Conservation (phyloP, 2,329 filamentous ascomycete species). For the Rosellinia necatrix region DNA sequence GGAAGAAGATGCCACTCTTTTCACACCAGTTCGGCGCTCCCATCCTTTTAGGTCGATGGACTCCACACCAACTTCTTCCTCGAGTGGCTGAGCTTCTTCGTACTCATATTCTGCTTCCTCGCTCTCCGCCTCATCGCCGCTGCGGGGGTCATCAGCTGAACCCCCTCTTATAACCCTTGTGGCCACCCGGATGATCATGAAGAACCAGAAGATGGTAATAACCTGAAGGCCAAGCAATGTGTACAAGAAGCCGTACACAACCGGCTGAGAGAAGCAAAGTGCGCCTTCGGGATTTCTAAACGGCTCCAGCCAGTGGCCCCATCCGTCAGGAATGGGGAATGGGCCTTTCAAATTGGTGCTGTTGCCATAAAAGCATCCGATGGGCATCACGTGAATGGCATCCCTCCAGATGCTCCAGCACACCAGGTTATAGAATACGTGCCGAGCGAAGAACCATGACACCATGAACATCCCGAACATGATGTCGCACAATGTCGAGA, state of each 20-base stretch:
- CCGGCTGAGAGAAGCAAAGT: slow-evolving; percentile 77
- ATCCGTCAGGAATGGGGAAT: slow-evolving; percentile 54
- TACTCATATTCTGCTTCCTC: slow-evolving; percentile 59
- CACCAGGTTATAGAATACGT: slow-evolving; percentile 77
- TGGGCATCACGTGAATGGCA: slow-evolving; percentile 63
- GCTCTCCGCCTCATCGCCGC: slow-evolving; percentile 79
- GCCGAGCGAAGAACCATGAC: slow-evolving; percentile 82
- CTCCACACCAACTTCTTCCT: slow-evolving; percentile 78
- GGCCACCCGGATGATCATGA: slow-evolving; percentile 83
- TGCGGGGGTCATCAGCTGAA: slow-evolving; percentile 82
- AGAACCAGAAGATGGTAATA: slow-evolving; percentile 86
- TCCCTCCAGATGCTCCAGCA: slow-evolving; percentile 82
- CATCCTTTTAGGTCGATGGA: slow-evolving; percentile 68
- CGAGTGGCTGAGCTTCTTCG: slow-evolving; percentile 61
- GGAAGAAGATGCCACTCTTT: slow-evolving; percentile 57
- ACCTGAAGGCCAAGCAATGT: slow-evolving; percentile 78
- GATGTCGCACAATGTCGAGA: slow-evolving; percentile 75
- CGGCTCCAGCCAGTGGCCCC: slow-evolving; percentile 71
- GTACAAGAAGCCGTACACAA: slow-evolving; percentile 78
- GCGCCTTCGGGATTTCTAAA: slow-evolving; percentile 72
- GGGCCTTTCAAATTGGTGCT: slow-evolving; percentile 61
- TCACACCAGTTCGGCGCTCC: slow-evolving; percentile 61
- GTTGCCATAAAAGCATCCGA: slow-evolving; percentile 72
- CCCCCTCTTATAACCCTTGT: slow-evolving; percentile 77
- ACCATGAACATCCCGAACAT: slow-evolving; percentile 86